Percentiles rank a stretch among this genome's conserved stretches.
Evolutionary conservation across 345 rosid species (phyloP).

Genomic region (Xanthoceras sorbifolium): DNA sequence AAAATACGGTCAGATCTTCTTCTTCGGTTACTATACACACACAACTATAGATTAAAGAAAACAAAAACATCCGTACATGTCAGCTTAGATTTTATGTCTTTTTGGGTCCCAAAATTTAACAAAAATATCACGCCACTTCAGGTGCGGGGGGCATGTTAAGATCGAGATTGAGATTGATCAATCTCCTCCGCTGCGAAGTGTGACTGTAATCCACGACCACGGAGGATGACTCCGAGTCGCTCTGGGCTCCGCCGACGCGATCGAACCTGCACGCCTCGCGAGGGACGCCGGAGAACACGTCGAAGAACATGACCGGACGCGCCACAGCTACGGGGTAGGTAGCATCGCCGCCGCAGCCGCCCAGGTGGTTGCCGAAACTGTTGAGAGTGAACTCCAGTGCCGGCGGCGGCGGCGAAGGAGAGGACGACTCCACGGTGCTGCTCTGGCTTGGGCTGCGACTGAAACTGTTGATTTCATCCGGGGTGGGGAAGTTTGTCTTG

Average conservation of each 20-base stretch:
- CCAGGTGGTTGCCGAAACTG: constrained; percentile 7
- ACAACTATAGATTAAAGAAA: not conserved
- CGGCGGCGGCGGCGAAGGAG: constrained; percentile 48
- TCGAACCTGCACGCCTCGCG: constrained; percentile 35
- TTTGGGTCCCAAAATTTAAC: constrained; percentile 1
- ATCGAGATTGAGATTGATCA: constrained; percentile 54
- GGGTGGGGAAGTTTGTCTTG: constrained; percentile 69
- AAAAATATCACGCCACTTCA: constrained; percentile 49
- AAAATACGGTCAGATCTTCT: constrained; percentile 22
- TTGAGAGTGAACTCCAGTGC: constrained; percentile 58
- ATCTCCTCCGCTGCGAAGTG: constrained; percentile 26
- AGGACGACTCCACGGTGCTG: constrained; percentile 74
- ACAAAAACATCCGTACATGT: constrained; percentile 20
- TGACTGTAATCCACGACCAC: constrained; percentile 56
- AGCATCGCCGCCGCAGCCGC: constrained; percentile 24
- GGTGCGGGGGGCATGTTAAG: constrained; percentile 68
- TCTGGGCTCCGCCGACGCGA: constrained; percentile 35
- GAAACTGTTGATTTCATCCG: constrained; percentile 33
- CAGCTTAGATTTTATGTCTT: constrained; percentile 29
- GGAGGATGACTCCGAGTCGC: constrained; percentile 72
- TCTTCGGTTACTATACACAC: constrained; percentile 40
- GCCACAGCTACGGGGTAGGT: constrained; percentile 6
- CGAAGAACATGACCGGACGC: constrained; percentile 52
- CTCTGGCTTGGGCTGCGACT: constrained; percentile 74
- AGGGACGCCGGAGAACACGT: constrained; percentile 45